phyloP scores from a whole-genome alignment of 768 basidiomycete genomes.

The Auriscalpium vulgare region DNA sequence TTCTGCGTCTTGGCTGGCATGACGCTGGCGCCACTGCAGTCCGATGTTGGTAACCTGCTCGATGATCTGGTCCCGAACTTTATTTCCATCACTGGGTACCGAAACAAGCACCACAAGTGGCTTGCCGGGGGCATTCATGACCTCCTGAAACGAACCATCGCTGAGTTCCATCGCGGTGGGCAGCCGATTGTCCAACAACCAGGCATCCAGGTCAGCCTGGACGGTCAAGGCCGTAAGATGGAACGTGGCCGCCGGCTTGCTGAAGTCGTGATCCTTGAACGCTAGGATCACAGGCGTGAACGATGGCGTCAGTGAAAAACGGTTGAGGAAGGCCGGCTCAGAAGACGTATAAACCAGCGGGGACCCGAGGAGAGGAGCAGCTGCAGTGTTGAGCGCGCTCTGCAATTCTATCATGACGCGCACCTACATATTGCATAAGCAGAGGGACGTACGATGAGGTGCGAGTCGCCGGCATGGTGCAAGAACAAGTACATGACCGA shows the following conservation, averaged over 20 bases:
- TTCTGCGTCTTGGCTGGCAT: slow-evolving; percentile 18
- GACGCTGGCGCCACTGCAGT: slow-evolving; percentile 49
- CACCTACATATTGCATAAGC: neutral
- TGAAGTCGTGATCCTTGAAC: slow-evolving; percentile 50
- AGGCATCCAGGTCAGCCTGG: slow-evolving; percentile 22
- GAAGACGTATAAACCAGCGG: slow-evolving; percentile 40
- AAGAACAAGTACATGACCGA: slow-evolving; percentile 57
- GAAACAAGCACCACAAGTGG: slow-evolving; percentile 78
- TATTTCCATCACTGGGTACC: slow-evolving; percentile 24
- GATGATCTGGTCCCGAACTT: slow-evolving; percentile 31
- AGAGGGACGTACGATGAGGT: slow-evolving; percentile 24
- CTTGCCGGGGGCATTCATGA: slow-evolving; percentile 73
- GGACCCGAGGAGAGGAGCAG: slow-evolving; percentile 40
- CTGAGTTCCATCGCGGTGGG: slow-evolving; percentile 70
- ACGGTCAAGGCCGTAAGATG: slow-evolving; percentile 12
- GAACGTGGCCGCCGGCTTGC: slow-evolving; percentile 39
- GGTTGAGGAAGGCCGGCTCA: slow-evolving; percentile 24
- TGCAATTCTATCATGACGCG: slow-evolving; percentile 16
- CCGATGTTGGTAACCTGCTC: slow-evolving; percentile 44
- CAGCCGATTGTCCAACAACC: slow-evolving; percentile 64
- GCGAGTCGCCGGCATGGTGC: slow-evolving; percentile 26
- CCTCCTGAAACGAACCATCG: slow-evolving; percentile 69
- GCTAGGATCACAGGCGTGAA: slow-evolving; percentile 59
- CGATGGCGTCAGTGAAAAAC: slow-evolving; percentile 20
- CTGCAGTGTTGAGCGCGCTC: slow-evolving; percentile 49